Evolutionary conservation across 768 basidiomycete species (phyloP).

Genomic region (Tulasnella sp.): DNA sequence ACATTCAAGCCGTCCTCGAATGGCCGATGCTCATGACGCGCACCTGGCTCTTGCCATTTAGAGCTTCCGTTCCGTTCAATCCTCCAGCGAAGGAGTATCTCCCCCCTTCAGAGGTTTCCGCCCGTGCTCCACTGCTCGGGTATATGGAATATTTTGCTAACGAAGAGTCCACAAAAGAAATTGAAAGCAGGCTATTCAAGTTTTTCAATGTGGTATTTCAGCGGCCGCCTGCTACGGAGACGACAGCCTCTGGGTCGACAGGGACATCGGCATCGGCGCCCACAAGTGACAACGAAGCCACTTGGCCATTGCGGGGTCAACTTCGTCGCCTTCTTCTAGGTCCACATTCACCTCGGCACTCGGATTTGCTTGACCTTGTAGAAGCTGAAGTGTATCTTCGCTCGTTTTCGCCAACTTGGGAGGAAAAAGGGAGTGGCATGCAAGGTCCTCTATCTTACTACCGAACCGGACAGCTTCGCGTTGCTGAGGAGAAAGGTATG

Average conservation of each 20-base stretch:
- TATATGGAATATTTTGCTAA: slow-evolving; percentile 69
- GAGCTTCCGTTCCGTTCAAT: slow-evolving; percentile 55
- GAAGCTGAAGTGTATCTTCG: slow-evolving; percentile 54
- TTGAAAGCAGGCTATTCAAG: slow-evolving; percentile 49
- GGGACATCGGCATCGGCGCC: too few species aligned
- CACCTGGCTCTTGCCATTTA: not conserved
- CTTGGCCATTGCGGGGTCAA: not conserved
- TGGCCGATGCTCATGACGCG: not conserved
- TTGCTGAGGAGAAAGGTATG: slow-evolving; percentile 54
- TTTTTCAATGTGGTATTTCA: slow-evolving; percentile 27
- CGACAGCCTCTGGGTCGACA: not conserved
- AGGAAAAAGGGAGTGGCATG: slow-evolving; percentile 47
- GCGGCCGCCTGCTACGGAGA: not conserved
- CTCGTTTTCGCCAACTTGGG: slow-evolving; percentile 37
- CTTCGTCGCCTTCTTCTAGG: not conserved
- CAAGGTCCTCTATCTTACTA: slow-evolving; percentile 75
- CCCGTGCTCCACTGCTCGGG: slow-evolving; percentile 53
- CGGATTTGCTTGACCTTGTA: not conserved
- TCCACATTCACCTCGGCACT: not conserved
- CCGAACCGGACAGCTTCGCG: slow-evolving; percentile 56
- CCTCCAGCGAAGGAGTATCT: slow-evolving; percentile 54
- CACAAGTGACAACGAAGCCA: not conserved
- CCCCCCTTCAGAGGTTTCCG: slow-evolving; percentile 51
- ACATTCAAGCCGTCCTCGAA: not conserved
- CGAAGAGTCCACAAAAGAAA: slow-evolving; percentile 49